A percentile compares a stretch with the other conserved stretches of the same genome.
Conservation (phyloP, 345 rosid species). For the Geranium rotundifolium region DNA sequence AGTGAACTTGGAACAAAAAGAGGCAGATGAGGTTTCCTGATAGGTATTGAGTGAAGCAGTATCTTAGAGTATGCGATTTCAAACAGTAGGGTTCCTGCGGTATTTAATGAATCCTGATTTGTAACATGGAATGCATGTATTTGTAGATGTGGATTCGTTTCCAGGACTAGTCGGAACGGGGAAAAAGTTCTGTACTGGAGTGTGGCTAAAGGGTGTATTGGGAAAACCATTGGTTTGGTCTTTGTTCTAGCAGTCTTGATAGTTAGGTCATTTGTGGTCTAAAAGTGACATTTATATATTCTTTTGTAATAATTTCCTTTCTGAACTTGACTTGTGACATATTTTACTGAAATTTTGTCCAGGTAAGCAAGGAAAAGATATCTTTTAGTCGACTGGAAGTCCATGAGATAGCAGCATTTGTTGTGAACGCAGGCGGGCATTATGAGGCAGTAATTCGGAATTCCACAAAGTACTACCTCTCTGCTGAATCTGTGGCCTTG, state of each 20-base stretch:
- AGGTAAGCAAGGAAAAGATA: constrained; percentile 92
- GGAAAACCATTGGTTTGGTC: background rate
- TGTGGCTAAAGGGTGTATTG: background rate
- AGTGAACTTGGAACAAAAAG: background rate
- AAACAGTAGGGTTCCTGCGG: too few species aligned
- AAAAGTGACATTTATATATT: too few species aligned
- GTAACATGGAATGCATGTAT: too few species aligned
- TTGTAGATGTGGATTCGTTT: too few species aligned
- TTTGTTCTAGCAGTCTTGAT: background rate
- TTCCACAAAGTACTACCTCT: constrained; percentile 64
- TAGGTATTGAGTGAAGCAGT: too few species aligned
- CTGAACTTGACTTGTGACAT: background rate
- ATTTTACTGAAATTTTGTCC: constrained; percentile 7
- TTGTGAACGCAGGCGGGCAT: constrained; percentile 61
- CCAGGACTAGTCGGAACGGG: too few species aligned
- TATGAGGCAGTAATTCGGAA: constrained; percentile 78
- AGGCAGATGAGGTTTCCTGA: background rate
- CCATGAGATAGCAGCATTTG: constrained; percentile 90
- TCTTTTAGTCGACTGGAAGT: constrained; percentile 78
- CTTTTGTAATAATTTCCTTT: background rate
- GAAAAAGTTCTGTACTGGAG: background rate
- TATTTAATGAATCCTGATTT: too few species aligned
- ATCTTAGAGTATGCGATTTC: too few species aligned
- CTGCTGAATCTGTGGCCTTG: constrained; percentile 87
- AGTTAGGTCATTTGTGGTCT: background rate